These are phyloP conservation scores for Anthracocystis walkeri DNA, from an alignment of 1,284 basidiomycete species.

Conservation along the genomic window DNA sequence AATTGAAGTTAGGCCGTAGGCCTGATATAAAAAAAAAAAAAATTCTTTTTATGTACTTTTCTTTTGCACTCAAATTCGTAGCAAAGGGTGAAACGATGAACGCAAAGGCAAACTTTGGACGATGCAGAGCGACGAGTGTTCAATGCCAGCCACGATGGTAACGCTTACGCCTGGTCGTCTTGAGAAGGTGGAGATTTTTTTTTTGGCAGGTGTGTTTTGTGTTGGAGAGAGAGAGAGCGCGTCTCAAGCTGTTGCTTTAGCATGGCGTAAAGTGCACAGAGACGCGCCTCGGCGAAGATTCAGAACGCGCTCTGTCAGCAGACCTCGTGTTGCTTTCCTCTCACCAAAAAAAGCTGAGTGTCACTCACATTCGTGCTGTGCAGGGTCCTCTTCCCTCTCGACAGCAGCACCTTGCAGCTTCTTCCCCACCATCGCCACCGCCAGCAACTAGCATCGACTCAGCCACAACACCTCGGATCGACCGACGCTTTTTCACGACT, in stretches of 20 bases:
- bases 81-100: not conserved
- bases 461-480: not conserved
- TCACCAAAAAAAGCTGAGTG: not conserved
- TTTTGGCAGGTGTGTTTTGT: not conserved
- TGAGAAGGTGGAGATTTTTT: not conserved
- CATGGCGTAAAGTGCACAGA: slow-evolving; percentile 24
- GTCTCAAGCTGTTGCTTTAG: not conserved
- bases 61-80: not conserved
- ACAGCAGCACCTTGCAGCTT: not conserved
- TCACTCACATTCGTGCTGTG: not conserved
- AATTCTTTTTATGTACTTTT: not conserved
- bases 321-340: slow-evolving; percentile 5
- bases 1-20: slow-evolving; percentile 3
- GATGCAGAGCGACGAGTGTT: no score
- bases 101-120: not conserved
- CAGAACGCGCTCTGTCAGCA: slow-evolving; percentile 1
- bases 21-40: slow-evolving; percentile 5
- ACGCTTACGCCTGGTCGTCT: not conserved
- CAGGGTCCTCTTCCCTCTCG: not conserved
- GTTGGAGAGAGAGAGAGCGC: not conserved
- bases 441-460: not conserved
- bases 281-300: not conserved
- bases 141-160: no score
- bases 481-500: not conserved
- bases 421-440: not conserved